These are phyloP conservation scores for Kockiozyma suomiensis DNA, from an alignment of 805 yeast species.

Conservation along the genomic window DNA sequence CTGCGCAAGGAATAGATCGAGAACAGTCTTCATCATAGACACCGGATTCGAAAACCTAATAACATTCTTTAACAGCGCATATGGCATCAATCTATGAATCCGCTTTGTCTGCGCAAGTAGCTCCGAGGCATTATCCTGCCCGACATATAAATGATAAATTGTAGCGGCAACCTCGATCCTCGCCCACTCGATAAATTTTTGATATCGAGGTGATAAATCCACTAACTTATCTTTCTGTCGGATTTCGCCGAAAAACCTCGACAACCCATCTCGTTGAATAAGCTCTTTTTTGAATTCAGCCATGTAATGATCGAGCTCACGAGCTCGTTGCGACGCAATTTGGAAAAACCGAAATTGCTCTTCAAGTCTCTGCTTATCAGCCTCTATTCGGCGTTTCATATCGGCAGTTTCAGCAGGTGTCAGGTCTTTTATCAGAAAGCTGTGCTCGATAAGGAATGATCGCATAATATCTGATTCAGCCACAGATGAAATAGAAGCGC, in stretches of 20 bases:
- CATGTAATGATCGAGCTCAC: conserved; percentile 58
- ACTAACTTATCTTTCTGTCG: conserved; percentile 54
- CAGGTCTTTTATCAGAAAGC: conserved; percentile 43
- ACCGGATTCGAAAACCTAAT: conserved; percentile 85
- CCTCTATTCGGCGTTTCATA: conserved; percentile 55
- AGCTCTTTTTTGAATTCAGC: conserved; percentile 60
- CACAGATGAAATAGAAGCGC: conserved; percentile 59
- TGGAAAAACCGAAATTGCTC: conserved; percentile 73
- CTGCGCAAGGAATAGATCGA: conserved; percentile 81
- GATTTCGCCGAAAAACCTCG: conserved; percentile 65
- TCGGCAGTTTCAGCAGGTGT: conserved; percentile 55
- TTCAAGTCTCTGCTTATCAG: conserved; percentile 64
- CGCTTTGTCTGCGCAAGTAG: conserved; percentile 68
- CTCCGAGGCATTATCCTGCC: conserved; percentile 79
- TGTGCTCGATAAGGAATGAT: conserved; percentile 54
- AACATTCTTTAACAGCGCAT: conserved; percentile 72
- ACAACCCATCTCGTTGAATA: conserved; percentile 57
- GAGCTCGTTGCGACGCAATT: conserved; percentile 62
- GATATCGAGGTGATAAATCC: conserved; percentile 66
- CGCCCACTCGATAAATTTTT: conserved; percentile 76
- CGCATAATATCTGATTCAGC: conserved; percentile 54
- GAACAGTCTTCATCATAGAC: conserved; percentile 72
- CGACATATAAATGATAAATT: conserved; percentile 75
- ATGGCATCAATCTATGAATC: conserved; percentile 80
- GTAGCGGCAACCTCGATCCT: conserved; percentile 84